Conservation (phyloP, 352 stramenopile genomes). For the Phytophthora brassicae region DNA sequence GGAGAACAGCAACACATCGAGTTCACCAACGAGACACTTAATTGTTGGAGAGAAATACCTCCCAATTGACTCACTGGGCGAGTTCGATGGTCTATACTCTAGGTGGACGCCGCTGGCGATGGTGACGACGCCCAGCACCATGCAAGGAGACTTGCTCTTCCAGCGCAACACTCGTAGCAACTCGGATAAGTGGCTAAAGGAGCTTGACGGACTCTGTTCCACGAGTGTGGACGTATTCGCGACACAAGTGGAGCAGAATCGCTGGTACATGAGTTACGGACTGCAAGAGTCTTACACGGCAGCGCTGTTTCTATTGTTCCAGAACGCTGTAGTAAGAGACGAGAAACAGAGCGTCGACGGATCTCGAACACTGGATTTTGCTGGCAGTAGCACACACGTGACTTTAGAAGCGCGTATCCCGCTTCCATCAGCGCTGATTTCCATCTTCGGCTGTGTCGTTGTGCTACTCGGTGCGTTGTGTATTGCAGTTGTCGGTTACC, state of each 20-base stretch:
- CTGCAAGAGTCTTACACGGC: constrained; percentile 54
- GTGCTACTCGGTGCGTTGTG: constrained; percentile 16
- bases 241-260: constrained; percentile 40
- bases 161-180: constrained; percentile 24
- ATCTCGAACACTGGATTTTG: constrained; percentile 37
- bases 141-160: constrained; percentile 39
- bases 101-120: constrained; percentile 17
- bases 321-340: constrained; percentile 45
- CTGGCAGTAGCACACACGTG: constrained; percentile 30
- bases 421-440: constrained; percentile 35
- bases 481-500: constrained; percentile 20
- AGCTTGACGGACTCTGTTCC: constrained; percentile 39
- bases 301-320: constrained; percentile 57
- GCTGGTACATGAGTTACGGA: constrained; percentile 44
- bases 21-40: constrained; percentile 11
- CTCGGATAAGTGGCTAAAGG: constrained; percentile 21
- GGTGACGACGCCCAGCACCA: not conserved
- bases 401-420: constrained; percentile 42
- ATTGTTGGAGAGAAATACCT: not conserved
- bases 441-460: constrained; percentile 23
- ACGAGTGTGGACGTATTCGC: constrained; percentile 42
- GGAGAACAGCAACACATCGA: constrained; percentile 11
- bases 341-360: constrained; percentile 20
- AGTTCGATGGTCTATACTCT: constrained; percentile 43
- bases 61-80: constrained; percentile 6